Evolutionary conservation across 345 rosid genomes (phyloP).

Genomic region (Bretschneidera sinensis): DNA sequence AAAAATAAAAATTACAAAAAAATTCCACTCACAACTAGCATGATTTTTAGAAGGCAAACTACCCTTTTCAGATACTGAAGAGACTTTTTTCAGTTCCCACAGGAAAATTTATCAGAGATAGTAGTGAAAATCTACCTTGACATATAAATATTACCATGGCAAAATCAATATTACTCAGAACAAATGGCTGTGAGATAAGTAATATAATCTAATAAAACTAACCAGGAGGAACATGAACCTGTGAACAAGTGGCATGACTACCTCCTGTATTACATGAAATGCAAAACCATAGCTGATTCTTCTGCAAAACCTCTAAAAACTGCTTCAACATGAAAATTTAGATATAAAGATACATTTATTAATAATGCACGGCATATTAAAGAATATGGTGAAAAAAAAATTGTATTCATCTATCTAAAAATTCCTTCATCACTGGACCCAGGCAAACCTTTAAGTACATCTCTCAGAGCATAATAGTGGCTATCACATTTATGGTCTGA

Average conservation of each 20-base stretch:
- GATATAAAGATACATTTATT: background rate
- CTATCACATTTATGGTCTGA: constrained; percentile 88
- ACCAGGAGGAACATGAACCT: background rate
- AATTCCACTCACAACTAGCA: background rate
- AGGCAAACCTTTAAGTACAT: constrained; percentile 79
- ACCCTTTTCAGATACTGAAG: too few relatives aligned
- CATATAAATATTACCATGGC: too few relatives aligned
- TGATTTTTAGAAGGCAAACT: background rate
- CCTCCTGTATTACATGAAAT: background rate
- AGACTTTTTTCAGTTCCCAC: too few relatives aligned
- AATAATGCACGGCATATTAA: background rate
- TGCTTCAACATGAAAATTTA: background rate
- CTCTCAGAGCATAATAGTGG: constrained; percentile 81
- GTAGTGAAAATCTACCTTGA: too few relatives aligned
- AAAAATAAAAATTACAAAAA: background rate
- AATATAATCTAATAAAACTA: too few relatives aligned
- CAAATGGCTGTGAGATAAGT: too few relatives aligned
- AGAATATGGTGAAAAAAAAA: background rate
- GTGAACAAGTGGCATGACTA: background rate
- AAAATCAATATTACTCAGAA: too few relatives aligned
- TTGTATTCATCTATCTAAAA: constrained; percentile 20
- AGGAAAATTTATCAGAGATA: too few relatives aligned
- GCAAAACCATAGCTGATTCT: background rate
- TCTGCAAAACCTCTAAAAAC: background rate
- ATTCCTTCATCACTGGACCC: constrained; percentile 36